Evolutionary conservation across 306 rosid species (phyloP), one percentile per base, ranked within the genome.

Genomic region (Inga oerstediana): DNA sequence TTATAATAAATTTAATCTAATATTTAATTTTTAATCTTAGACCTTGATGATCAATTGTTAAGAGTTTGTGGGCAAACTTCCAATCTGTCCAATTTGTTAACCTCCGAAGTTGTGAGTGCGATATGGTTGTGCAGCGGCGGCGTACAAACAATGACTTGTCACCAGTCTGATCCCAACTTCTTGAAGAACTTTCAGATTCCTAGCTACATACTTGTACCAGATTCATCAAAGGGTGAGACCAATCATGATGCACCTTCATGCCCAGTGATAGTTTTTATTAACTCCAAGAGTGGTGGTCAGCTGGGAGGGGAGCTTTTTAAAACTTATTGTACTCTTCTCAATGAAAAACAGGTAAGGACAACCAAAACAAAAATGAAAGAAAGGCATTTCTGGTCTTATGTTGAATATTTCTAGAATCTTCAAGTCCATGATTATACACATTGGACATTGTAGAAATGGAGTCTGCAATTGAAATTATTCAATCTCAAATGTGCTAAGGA

Each of bases 221-320:
- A 84, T 22, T 49, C 90, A 30, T 39, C 90, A 24, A 78, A 78
- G 75, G 88, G 76, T 72, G 89, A 82, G 19, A 81, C 15, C 7
- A 22, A 58, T 58, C 22, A 27, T 34, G 48, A 81, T 75, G 85
- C 67, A 35, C 97, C 97, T 16, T 17, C 27, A 2, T 94, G 90
- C 80, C 99, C 99, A 4, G 95, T 96, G 15, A 76, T 96, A 62
- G 94, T 94, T 74, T 96, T 96, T 68, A 71, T 94, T 68, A 96
- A 96, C 86, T 89, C 97, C 90, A 92, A 73, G 91, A 96, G 99
- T 88, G 99, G 99, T 70, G 99, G 99, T 30, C 99, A 91, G 86
- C 97, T 96, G n/a, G 99, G 99, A 61, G 99, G 97, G 51, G 78
- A 87, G 62, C 98, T 96, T 34, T 85, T 94, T 39, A 48, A 61